Evolutionary conservation across 2,329 filamentous ascomycete genomes (phyloP), one percentile per base, ranked within the genome.

Genomic region (Fusarium cicatricum): DNA sequence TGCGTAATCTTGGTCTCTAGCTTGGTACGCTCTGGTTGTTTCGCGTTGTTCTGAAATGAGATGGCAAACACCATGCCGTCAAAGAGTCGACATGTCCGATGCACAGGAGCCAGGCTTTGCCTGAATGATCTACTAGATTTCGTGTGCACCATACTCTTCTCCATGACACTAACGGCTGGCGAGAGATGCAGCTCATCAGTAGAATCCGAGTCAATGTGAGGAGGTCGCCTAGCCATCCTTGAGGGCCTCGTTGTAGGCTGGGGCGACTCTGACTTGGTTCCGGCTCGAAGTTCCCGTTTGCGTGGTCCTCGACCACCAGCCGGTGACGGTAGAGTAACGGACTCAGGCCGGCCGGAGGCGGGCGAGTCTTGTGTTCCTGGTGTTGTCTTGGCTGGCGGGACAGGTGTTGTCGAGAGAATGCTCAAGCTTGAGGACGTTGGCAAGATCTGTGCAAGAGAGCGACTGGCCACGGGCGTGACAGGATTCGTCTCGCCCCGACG

Each of bases 51-150:
- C 64, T 81, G 81, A 58, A 92, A 91, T 0, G 92, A 94, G 11
- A 97, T 83, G 0, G 92, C 92, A 74, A 98, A 97, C 0, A 86
- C 86, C 92, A 97, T 97, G 36, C 88, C 86, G 1, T 83, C 76
- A 67, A 98, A 97, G 0, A 96, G 40, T 3, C 68, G 58, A 9
- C 67, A 58, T 3, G 55, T 70, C 58, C 64, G 67, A 60, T 59
- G 58, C 29, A 49, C 67, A 51, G 66, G 55, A 9, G 55, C 66
- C 8, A 74, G 49, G 29, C 65, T 72, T 43, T 70, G 69, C 14
- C 67, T 64, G 17, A 69, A 69, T 2, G 60, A 64, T 32, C 67
- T 65, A n/a, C 49, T 67, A 6, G 62, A 53, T 53, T 70, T 74
- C 4, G 66, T 52, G 8, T 69, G 65, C 3, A 70, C 51, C n/a